Percentiles rank a stretch among this genome's conserved stretches.
phyloP scores from a whole-genome alignment of 805 yeast species.

The Schwanniomyces occidentalis region DNA sequence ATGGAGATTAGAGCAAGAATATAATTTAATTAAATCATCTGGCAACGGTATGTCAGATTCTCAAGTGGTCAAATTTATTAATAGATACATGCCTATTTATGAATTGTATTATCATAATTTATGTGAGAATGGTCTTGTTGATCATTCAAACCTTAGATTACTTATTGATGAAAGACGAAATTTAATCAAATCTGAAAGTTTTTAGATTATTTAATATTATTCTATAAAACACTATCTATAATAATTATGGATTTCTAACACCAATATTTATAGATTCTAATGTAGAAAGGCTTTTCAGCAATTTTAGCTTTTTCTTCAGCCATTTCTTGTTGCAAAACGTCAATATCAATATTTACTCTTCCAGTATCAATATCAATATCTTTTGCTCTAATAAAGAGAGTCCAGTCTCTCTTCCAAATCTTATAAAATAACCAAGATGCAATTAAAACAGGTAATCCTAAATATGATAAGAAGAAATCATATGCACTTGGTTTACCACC shows the following conservation, averaged over 20 bases:
- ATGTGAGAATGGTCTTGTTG: conserved; percentile 29
- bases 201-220: too few species aligned
- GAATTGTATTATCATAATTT: conserved; percentile 60
- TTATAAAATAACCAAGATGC: conserved; percentile 32
- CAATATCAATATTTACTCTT: conserved; percentile 32
- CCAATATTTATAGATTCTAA: conserved; percentile 30
- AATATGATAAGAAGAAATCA: conserved; percentile 30
- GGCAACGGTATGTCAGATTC: conserved; percentile 83
- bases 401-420: conserved; percentile 27
- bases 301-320: conserved; percentile 33
- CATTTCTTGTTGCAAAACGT: conserved; percentile 33
- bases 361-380: conserved; percentile 39
- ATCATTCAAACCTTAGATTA: conserved; percentile 25
- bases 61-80: conserved; percentile 67
- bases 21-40: conserved; percentile 44
- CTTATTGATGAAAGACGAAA: conserved; percentile 24
- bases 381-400: conserved; percentile 23
- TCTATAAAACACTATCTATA: too few species aligned
- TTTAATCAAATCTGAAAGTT: conserved; percentile 3
- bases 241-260: conserved; percentile 14
- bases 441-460: conserved; percentile 33
- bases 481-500: conserved; percentile 37
- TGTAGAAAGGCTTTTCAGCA: conserved; percentile 23
- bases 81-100: conserved; percentile 86
- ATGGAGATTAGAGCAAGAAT: conserved; percentile 84